phyloP scores from a whole-genome alignment of 1,139 yeast genomes.

The Pichia sp. region DNA sequence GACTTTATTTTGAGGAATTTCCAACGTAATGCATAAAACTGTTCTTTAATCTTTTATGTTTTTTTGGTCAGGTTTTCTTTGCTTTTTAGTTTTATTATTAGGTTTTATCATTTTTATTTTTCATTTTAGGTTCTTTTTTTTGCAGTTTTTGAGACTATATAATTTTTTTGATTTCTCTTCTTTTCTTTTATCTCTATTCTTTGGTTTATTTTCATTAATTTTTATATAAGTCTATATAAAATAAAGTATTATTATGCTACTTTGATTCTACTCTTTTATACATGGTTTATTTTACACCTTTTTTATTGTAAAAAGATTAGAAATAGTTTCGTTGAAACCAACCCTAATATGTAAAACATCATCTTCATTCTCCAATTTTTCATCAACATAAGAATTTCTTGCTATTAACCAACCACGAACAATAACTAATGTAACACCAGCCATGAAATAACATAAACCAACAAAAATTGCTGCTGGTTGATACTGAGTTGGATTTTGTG shows the following conservation, averaged over 20 bases:
- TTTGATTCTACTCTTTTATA: too few species aligned
- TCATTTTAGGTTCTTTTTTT: too few species aligned
- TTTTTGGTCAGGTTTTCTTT: too few species aligned
- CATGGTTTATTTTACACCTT: slow-evolving; percentile 1
- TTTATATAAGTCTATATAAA: background rate
- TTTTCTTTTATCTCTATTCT: too few species aligned
- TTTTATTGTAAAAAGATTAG: slow-evolving; percentile 1
- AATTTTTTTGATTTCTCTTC: too few species aligned
- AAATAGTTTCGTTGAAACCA: slow-evolving; percentile 1
- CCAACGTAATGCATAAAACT: too few species aligned
- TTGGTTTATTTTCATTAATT: background rate
- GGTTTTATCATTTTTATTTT: too few species aligned
- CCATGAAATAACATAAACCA: slow-evolving; percentile 44
- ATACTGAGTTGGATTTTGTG: slow-evolving; percentile 38
- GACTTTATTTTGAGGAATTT: too few species aligned
- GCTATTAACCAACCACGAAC: slow-evolving; percentile 47
- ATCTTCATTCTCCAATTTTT: slow-evolving; percentile 23
- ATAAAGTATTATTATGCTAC: background rate
- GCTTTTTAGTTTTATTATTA: too few species aligned
- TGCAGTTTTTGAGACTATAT: too few species aligned
- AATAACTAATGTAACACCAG: slow-evolving; percentile 35
- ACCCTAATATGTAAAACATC: slow-evolving; percentile 10
- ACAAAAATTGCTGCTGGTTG: slow-evolving; percentile 47
- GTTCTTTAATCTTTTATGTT: too few species aligned
- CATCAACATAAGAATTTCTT: slow-evolving; percentile 34